Conservation (phyloP, 495 filamentous ascomycete species). For the Astrothelium macrocarpum region DNA sequence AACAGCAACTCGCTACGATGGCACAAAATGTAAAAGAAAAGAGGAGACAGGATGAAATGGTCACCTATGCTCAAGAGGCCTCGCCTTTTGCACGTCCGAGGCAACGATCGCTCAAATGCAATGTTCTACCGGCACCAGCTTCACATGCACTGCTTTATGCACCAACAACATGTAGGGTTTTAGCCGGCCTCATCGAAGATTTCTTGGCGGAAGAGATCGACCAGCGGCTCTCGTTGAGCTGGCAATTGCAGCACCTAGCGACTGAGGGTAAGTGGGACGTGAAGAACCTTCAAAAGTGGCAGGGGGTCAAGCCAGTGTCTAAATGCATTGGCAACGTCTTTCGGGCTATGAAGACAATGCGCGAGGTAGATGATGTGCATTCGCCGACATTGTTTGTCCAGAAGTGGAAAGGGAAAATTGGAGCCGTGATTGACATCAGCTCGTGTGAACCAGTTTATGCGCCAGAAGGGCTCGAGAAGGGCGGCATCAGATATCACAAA, state of each 20-base stretch:
- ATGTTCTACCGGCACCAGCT: slow-evolving; percentile 66
- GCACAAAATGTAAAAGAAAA: neutral
- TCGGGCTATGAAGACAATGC: slow-evolving; percentile 77
- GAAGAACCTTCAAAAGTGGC: slow-evolving; percentile 92
- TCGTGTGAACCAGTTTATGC: slow-evolving; percentile 81
- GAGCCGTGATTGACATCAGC: slow-evolving; percentile 78
- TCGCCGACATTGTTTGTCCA: slow-evolving; percentile 63
- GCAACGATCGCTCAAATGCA: slow-evolving; percentile 50
- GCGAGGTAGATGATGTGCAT: slow-evolving; percentile 77
- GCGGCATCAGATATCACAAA: slow-evolving; percentile 73
- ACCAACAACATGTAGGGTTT: slow-evolving; percentile 59
- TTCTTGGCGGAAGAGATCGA: slow-evolving; percentile 70
- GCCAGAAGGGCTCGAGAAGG: slow-evolving; percentile 59
- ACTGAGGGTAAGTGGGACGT: slow-evolving; percentile 95
- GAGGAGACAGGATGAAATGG: neutral
- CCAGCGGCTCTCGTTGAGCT: slow-evolving; percentile 66
- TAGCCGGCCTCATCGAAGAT: slow-evolving; percentile 71
- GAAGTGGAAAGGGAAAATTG: slow-evolving; percentile 55
- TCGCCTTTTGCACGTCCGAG: neutral
- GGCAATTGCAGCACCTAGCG: slow-evolving; percentile 81
- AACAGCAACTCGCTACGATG: slow-evolving; percentile 29
- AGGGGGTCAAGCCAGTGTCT: slow-evolving; percentile 65
- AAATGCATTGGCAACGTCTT: slow-evolving; percentile 66
- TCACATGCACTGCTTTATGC: slow-evolving; percentile 80
- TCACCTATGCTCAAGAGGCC: neutral